phyloP scores from a whole-genome alignment of 768 basidiomycete genomes.

The Grammothele lineata region DNA sequence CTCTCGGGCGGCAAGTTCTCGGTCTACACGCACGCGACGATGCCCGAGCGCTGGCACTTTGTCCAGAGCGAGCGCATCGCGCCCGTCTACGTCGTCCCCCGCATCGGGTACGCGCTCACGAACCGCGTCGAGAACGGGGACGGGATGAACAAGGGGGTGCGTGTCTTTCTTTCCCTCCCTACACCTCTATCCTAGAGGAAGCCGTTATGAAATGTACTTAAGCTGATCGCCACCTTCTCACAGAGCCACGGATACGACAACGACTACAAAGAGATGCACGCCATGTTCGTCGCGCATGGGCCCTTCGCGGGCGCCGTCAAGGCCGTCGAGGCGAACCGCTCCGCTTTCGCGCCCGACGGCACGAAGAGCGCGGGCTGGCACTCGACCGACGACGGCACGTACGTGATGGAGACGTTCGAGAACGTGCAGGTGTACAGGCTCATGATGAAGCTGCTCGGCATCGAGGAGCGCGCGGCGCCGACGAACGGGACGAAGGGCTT shows the following conservation, averaged over 20 bases:
- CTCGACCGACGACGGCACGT: slow-evolving; percentile 57
- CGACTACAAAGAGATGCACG: slow-evolving; percentile 69
- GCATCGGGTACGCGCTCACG: slow-evolving; percentile 76
- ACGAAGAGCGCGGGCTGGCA: slow-evolving; percentile 54
- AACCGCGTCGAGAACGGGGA: slow-evolving; percentile 54
- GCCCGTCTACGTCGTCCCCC: slow-evolving; percentile 81
- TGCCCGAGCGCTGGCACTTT: slow-evolving; percentile 83
- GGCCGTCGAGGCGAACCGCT: slow-evolving; percentile 37
- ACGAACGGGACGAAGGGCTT: slow-evolving; percentile 81
- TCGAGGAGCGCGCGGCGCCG: slow-evolving; percentile 47
- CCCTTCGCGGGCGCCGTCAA: slow-evolving; percentile 77
- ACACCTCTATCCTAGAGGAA: no score
- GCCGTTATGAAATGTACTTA: not conserved
- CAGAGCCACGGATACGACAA: slow-evolving; percentile 94
- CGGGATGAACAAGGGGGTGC: slow-evolving; percentile 72
- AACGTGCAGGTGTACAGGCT: slow-evolving; percentile 88
- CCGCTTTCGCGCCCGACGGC: slow-evolving; percentile 19
- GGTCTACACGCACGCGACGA: slow-evolving; percentile 75
- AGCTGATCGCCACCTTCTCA: not conserved
- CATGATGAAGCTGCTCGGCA: slow-evolving; percentile 68
- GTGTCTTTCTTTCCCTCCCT: slow-evolving; percentile 26
- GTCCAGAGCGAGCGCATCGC: slow-evolving; percentile 72
- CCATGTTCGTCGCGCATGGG: slow-evolving; percentile 89
- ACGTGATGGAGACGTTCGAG: slow-evolving; percentile 77
- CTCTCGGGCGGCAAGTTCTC: slow-evolving; percentile 63